Conservation (phyloP, 2,329 filamentous ascomycete genomes). For the Pseudocercospora fuligena region DNA sequence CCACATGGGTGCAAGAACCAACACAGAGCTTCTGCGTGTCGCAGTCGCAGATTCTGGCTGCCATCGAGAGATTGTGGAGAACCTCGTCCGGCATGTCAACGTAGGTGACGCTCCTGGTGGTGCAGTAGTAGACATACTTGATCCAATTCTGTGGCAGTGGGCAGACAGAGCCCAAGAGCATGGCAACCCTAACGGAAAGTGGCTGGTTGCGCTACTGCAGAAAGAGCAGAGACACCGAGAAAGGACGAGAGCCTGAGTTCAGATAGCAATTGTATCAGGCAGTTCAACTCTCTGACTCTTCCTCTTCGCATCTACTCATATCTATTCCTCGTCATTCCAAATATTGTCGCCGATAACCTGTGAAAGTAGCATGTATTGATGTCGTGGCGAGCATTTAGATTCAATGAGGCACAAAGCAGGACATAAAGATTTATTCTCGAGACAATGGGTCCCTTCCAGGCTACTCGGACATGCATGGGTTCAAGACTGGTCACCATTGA, state of each 20-base stretch:
- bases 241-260: neutral
- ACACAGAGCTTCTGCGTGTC: constrained; percentile 35
- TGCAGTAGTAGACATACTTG: constrained; percentile 37
- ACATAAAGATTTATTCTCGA: neutral
- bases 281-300: neutral
- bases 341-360: neutral
- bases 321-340: neutral
- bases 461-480: too few species aligned
- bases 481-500: too few species aligned
- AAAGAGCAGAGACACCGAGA: constrained; percentile 18
- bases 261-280: neutral
- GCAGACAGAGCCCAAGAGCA: constrained; percentile 34
- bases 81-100: constrained; percentile 22
- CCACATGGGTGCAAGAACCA: constrained; percentile 29
- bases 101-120: constrained; percentile 2
- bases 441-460: neutral
- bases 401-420: neutral
- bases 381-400: neutral
- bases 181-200: constrained; percentile 35
- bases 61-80: constrained; percentile 35
- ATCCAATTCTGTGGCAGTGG: constrained; percentile 43
- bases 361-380: neutral
- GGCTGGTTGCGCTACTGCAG: constrained; percentile 37
- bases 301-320: neutral
- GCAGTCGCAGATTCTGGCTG: constrained; percentile 42